Evolutionary conservation across 306 rosid genomes (phyloP).

Genomic region (Ammopiptanthus mongolicus): DNA sequence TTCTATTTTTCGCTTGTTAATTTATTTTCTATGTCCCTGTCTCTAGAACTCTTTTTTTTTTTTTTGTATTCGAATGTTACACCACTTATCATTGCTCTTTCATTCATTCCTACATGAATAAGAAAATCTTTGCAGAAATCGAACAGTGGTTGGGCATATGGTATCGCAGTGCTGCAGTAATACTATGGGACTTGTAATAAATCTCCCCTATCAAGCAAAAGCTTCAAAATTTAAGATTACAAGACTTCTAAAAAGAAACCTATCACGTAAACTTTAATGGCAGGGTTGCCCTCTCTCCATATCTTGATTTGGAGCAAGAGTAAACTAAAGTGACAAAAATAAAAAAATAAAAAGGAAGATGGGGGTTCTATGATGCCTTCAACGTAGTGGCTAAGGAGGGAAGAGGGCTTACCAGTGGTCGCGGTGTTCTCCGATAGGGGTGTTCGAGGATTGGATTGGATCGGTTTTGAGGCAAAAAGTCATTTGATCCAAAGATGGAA

Average conservation of each 20-base stretch:
- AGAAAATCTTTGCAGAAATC: background rate
- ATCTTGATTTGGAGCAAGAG: too few species aligned
- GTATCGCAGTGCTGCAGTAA: background rate
- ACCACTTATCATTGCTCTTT: background rate
- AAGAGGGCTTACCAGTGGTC: too few species aligned
- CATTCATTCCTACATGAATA: background rate
- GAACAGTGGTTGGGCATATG: slow-evolving; percentile 2
- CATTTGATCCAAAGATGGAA: too few species aligned
- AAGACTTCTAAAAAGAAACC: background rate
- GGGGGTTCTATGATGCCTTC: too few species aligned
- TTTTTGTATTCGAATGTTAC: background rate
- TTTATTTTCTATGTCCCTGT: background rate
- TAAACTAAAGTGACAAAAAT: too few species aligned
- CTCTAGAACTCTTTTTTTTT: background rate
- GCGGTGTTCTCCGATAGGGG: too few species aligned
- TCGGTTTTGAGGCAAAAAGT: too few species aligned
- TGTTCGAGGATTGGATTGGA: too few species aligned
- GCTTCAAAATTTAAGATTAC: background rate
- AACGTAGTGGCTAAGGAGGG: too few species aligned
- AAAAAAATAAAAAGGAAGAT: too few species aligned
- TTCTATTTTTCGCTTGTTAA: background rate
- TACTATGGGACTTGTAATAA: background rate
- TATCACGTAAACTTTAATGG: background rate
- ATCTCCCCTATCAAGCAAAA: background rate
- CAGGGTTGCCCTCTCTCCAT: too few species aligned